These are phyloP conservation scores for Sanghuangporus baumii DNA, from an alignment of 1,284 basidiomycete genomes.

Conservation along the genomic window DNA sequence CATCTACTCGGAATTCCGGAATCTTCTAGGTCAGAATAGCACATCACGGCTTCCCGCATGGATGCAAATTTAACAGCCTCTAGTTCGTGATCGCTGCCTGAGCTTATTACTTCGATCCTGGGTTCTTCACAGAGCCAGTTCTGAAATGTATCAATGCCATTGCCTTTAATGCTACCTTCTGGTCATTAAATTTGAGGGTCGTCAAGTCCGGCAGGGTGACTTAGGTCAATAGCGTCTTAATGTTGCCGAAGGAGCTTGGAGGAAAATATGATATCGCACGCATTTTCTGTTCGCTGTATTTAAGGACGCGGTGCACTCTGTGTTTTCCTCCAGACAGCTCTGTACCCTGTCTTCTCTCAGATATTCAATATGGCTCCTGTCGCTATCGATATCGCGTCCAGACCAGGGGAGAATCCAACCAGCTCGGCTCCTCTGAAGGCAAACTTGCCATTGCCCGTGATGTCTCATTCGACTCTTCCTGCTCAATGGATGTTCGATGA, in stretches of 20 bases:
- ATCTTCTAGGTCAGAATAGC: background rate
- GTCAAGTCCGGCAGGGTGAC: background rate
- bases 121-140: background rate
- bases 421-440: background rate
- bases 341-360: background rate
- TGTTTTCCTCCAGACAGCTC: background rate
- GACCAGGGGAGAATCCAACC: background rate
- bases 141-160: background rate
- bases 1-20: background rate
- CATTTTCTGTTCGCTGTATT: background rate
- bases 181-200: background rate
- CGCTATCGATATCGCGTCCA: background rate
- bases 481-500: conserved; percentile 18
- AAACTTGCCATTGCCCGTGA: background rate
- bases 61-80: background rate
- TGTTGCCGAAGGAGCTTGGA: background rate
- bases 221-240: background rate
- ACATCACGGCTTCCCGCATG: background rate
- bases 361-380: conserved; percentile 10
- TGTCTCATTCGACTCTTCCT: conserved; percentile 9
- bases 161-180: background rate
- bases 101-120: background rate
- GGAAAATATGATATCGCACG: background rate
- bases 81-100: background rate
- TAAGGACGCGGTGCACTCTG: background rate